phyloP scores from a whole-genome alignment of 225 moss, liverwort and hornwort species.

The Bryum argenteum region DNA sequence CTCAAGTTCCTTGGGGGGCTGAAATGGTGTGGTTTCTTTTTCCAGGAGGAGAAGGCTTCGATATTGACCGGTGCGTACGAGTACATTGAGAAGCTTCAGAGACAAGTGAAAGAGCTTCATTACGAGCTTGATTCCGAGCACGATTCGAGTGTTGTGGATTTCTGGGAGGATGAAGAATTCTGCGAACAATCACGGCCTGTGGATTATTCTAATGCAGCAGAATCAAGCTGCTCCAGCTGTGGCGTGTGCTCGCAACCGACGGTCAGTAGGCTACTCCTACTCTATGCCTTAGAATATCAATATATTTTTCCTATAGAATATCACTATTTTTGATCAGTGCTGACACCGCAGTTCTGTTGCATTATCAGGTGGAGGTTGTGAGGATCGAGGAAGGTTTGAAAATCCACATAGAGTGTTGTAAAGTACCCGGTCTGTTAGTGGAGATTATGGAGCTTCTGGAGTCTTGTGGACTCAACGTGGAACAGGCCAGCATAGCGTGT shows the following conservation, averaged over 20 bases:
- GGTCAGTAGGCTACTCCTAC: constrained; percentile 20
- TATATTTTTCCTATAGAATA: no score
- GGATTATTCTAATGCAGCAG: no score
- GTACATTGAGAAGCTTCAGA: constrained; percentile 50
- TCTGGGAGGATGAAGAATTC: constrained; percentile 3
- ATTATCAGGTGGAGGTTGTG: constrained; percentile 35
- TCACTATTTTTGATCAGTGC: not conserved
- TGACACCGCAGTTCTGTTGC: not conserved
- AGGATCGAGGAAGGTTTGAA: constrained; percentile 34
- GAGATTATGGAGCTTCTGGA: constrained; percentile 48
- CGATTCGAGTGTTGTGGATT: constrained; percentile 19
- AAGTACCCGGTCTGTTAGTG: constrained; percentile 37
- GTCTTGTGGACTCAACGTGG: constrained; percentile 42
- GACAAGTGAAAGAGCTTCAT: constrained; percentile 42
- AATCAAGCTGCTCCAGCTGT: not conserved
- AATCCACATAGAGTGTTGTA: constrained; percentile 40
- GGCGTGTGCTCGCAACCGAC: constrained; percentile 28
- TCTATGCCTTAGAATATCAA: not conserved
- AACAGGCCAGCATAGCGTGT: constrained; percentile 42
- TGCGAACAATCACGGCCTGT: constrained; percentile 10
- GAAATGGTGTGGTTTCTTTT: not conserved
- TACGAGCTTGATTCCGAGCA: constrained; percentile 32
- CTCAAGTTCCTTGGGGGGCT: no score
- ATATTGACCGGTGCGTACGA: constrained; percentile 40
- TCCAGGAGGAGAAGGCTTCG: constrained; percentile 44